Percentiles rank a stretch among this genome's conserved stretches.
These are phyloP conservation scores for Cryptococcus amylolentus DNA, from an alignment of 1,284 basidiomycete species.

Conservation along the genomic window DNA sequence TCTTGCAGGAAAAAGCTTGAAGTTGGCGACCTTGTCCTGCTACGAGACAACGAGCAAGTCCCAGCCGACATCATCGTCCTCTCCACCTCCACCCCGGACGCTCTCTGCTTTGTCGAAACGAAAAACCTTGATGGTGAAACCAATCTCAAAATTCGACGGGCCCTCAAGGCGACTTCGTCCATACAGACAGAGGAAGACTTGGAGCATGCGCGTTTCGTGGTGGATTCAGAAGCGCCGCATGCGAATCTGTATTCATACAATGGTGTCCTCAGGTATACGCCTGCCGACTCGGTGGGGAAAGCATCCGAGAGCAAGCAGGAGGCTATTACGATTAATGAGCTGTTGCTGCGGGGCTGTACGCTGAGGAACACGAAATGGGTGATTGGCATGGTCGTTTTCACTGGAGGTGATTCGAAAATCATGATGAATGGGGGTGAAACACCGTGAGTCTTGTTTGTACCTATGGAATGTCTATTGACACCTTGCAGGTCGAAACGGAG, in stretches of 20 bases:
- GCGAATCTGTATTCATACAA: conserved; percentile 91
- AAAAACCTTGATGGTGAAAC: conserved; percentile 98
- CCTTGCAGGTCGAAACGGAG: conserved; percentile 67
- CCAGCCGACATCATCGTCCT: conserved; percentile 92
- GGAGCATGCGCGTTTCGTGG: conserved; percentile 76
- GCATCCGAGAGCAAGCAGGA: conserved; percentile 42
- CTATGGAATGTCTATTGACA: background rate
- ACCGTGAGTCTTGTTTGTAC: conserved; percentile 49
- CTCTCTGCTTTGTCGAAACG: conserved; percentile 84
- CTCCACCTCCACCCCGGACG: conserved; percentile 67
- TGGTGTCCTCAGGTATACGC: conserved; percentile 70
- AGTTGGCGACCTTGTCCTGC: conserved; percentile 89
- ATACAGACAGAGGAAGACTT: conserved; percentile 87
- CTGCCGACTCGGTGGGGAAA: conserved; percentile 13
- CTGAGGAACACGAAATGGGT: conserved; percentile 94
- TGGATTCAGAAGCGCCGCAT: conserved; percentile 91
- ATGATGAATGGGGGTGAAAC: conserved; percentile 93
- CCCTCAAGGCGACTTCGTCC: conserved; percentile 69
- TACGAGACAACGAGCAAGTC: conserved; percentile 90
- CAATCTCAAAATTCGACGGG: conserved; percentile 82
- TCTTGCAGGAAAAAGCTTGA: conserved; percentile 80
- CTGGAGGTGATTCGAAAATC: conserved; percentile 94
- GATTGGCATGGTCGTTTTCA: conserved; percentile 90
- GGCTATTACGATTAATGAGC: conserved; percentile 79
- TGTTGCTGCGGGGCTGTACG: conserved; percentile 85